Base-by-base conservation (phyloP, 768 basidiomycete species). In the Clathrus columnatus region DNA sequence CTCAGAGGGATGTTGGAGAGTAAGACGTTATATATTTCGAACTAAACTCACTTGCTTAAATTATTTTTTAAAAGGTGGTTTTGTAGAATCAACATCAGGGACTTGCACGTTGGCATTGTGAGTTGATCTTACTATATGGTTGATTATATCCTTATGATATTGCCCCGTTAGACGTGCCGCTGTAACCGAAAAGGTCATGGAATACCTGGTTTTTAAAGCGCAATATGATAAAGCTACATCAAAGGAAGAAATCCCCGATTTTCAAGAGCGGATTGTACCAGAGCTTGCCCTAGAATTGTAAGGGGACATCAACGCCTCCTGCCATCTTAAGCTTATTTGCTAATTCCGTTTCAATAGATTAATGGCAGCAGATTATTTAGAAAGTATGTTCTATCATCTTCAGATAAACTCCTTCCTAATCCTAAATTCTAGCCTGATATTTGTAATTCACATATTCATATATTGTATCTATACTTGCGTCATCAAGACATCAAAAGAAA, bases 231-330 rank as follows among this genome's bases (percentile, higher is more conserved):
- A 77, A n/a, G 73, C 72, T 1, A 80, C 78, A 0, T 71, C 80
- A 6, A 89, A 84, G 60, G 90, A 92, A 62, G 88, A 91, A 48
- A 72, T 87, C 20, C 90, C 91, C 3, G 92, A 96, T 61, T 85
- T 92, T 60, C 69, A 78, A 59, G 91, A 94, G 60, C 79, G 93
- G 18, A 78, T 97, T 50, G 83, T 84, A 1, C 89, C 89, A 0
- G 92, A 95, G 67, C 79, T 96, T 46, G 87, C 88, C 0, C 69
- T 97, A 5, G 93, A 96, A 67, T 68, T 95, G 93, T 96, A 61
- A 65, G 90, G 80, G 6, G 45, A 5, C 46, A 16, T 20, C 2
- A 11, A 45, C 20, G 46, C 21, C 54, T 43, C 57, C 53, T 44
- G 52, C n/a, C 23, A 27, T 18, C 47, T 36, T 17, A 48, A 29